These are phyloP conservation scores for Eutrema heterophyllum DNA, from an alignment of 345 rosid species.

Conservation along the genomic window DNA sequence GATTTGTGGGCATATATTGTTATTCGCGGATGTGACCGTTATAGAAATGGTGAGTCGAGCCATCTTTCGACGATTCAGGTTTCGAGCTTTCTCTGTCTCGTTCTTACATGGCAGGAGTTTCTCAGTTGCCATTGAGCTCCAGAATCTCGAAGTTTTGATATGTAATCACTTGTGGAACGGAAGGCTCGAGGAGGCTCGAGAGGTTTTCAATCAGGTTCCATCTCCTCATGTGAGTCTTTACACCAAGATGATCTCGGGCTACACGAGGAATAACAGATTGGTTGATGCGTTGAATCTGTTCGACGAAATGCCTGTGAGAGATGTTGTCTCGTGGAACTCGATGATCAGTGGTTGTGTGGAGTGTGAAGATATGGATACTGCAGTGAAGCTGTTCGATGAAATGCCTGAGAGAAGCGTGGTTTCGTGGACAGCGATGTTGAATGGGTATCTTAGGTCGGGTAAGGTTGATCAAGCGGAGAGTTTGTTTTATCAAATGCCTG, in stretches of 20 bases:
- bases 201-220: conserved; percentile 33
- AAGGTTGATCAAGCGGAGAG: conserved; percentile 47
- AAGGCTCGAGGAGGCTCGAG: conserved; percentile 44
- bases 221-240: conserved; percentile 42
- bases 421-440: conserved; percentile 69
- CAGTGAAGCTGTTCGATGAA: conserved; percentile 50
- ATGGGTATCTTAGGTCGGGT: conserved; percentile 58
- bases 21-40: neutral
- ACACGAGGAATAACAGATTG: conserved; percentile 33
- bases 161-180: conserved; percentile 36
- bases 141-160: conserved; percentile 29
- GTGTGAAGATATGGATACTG: conserved; percentile 47
- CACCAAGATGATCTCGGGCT: conserved; percentile 56
- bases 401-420: conserved; percentile 64
- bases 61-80: conserved; percentile 16
- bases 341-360: conserved; percentile 63
- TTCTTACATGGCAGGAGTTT: neutral
- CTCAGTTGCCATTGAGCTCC: conserved; percentile 9
- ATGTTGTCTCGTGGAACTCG: conserved; percentile 58
- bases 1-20: neutral
- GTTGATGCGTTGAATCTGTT: conserved; percentile 50
- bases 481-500: conserved; percentile 53
- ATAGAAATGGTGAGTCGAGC: conserved; percentile 23
- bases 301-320: conserved; percentile 46
- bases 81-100: conserved; percentile 6